Conservation (phyloP, 129 eudicot genomes). For the Pittosporum tobira region DNA sequence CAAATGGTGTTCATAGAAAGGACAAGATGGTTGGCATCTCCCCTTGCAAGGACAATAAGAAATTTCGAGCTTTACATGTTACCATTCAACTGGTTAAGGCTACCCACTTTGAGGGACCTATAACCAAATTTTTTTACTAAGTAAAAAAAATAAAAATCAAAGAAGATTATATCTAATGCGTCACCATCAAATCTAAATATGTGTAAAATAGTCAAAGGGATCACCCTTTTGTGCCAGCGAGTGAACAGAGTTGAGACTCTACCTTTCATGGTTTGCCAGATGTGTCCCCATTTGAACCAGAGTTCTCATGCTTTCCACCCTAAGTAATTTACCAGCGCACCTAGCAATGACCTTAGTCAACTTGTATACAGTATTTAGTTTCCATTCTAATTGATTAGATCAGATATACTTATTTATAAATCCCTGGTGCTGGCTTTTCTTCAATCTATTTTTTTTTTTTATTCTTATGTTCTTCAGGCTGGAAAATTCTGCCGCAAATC, state of each 20-base stretch:
- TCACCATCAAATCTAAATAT: neutral
- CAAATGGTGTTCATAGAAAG: no score
- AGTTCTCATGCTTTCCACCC: neutral
- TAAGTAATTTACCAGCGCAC: neutral
- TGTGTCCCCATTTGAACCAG: neutral
- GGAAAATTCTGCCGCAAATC: slow-evolving; percentile 54
- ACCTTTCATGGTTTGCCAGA: neutral
- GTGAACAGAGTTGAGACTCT: neutral
- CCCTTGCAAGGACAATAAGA: no score
- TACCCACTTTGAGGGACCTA: no score
- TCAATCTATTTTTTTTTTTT: neutral
- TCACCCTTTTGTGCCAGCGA: neutral
- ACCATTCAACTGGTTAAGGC: no score
- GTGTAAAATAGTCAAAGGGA: neutral
- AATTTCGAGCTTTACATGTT: no score
- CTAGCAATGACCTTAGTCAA: neutral
- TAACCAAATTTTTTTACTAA: no score
- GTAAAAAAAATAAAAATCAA: no score
- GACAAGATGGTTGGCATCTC: no score
- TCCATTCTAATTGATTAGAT: neutral
- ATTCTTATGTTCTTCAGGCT: slow-evolving; percentile 39
- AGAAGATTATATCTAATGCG: neutral
- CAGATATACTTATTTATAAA: neutral
- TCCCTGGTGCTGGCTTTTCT: neutral
- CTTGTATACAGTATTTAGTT: neutral